Evolutionary conservation across 768 basidiomycete species (phyloP).

Genomic region (Rhizopogon salebrosus): DNA sequence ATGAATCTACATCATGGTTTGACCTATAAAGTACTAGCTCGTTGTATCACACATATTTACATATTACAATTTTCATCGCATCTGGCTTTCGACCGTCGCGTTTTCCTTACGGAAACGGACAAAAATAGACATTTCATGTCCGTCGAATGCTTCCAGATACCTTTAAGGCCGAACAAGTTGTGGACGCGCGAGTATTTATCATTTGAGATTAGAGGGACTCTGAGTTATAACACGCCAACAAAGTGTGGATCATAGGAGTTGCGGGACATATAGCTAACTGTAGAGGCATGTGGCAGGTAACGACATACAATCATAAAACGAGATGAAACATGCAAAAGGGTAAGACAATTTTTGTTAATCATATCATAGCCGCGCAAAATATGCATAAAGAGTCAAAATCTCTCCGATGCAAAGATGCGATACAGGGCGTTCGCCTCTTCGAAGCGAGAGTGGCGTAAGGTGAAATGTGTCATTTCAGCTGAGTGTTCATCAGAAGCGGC

Average conservation of each 20-base stretch:
- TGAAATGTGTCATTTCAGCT: constrained; percentile 76
- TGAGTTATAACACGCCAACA: too few species aligned
- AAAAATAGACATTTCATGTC: too few species aligned
- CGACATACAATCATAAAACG: neutral
- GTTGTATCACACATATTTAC: too few species aligned
- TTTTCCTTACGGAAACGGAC: too few species aligned
- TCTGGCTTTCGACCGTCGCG: too few species aligned
- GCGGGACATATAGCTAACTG: neutral
- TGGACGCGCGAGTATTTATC: too few species aligned
- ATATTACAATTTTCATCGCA: too few species aligned
- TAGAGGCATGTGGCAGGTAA: neutral
- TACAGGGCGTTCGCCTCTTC: constrained; percentile 77
- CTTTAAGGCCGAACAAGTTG: too few species aligned
- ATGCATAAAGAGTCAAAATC: constrained; percentile 18
- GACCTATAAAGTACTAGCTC: too few species aligned
- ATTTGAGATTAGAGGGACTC: too few species aligned
- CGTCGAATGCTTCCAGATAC: too few species aligned
- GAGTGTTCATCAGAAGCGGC: constrained; percentile 60
- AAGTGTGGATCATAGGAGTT: constrained; percentile 1
- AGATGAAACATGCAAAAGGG: constrained; percentile 6
- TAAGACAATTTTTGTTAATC: constrained; percentile 1
- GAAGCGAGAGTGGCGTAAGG: constrained; percentile 63
- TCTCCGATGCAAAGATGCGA: constrained; percentile 48
- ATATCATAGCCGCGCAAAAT: neutral
- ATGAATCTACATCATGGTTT: too few species aligned